phyloP scores from a whole-genome alignment of 768 basidiomycete genomes.

The Mycena epipterygia region DNA sequence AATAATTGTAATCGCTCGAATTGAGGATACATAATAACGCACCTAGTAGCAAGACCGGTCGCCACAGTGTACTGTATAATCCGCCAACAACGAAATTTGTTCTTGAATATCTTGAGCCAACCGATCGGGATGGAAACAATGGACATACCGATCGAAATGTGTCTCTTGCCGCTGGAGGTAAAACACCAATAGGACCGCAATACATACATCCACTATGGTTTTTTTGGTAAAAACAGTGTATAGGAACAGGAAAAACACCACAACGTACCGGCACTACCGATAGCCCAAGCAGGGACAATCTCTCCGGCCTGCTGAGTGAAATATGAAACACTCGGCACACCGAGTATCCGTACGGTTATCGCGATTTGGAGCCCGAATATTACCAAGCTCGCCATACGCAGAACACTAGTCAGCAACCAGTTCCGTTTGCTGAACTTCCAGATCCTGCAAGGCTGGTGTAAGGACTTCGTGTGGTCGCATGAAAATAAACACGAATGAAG shows the following conservation, averaged over 20 bases:
- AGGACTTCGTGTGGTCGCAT: no score
- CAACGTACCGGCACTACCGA: constrained; percentile 17
- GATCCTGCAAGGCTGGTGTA: constrained; percentile 14
- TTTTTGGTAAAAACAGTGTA: neutral
- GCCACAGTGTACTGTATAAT: constrained; percentile 28
- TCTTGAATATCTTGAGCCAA: neutral
- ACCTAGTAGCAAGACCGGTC: constrained; percentile 31
- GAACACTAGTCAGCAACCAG: no score
- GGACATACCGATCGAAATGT: constrained; percentile 23
- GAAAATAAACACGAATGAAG: no score
- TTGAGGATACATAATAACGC: neutral
- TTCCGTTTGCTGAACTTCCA: constrained; percentile 14
- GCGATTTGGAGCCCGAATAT: constrained; percentile 1
- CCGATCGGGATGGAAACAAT: neutral
- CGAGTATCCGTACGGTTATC: constrained; percentile 12
- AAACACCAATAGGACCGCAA: constrained; percentile 24
- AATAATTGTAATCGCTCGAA: no score
- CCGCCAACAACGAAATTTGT: constrained; percentile 22
- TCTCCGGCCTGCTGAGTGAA: constrained; percentile 6
- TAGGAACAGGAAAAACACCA: neutral
- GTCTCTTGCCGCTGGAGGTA: constrained; percentile 28
- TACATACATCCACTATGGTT: constrained; percentile 23
- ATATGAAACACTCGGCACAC: constrained; percentile 4
- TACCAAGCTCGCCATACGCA: neutral
- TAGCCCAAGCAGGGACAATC: constrained; percentile 6